phyloP scores from a whole-genome alignment of 441 rosid genomes.

The Gossypium schwendimanii region DNA sequence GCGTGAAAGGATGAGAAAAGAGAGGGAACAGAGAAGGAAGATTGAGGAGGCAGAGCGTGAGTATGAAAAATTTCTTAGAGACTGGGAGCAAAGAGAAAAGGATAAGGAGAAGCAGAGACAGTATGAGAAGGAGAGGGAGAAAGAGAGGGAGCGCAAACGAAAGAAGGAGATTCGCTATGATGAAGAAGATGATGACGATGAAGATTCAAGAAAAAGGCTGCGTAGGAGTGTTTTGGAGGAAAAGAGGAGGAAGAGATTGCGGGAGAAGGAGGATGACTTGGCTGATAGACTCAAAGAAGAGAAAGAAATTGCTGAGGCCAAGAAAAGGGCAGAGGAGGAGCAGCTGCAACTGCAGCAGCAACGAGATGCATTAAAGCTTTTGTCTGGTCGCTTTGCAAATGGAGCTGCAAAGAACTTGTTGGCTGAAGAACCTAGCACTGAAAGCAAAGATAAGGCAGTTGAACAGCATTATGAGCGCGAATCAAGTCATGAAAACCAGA shows the following conservation, averaged over 20 bases:
- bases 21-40: slow-evolving; percentile 90
- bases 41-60: slow-evolving; percentile 87
- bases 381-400: slow-evolving; percentile 38
- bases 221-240: slow-evolving; percentile 71
- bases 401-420: slow-evolving; percentile 34
- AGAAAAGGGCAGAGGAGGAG: slow-evolving; percentile 76
- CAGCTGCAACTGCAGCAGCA: slow-evolving; percentile 52
- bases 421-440: slow-evolving; percentile 31
- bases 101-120: slow-evolving; percentile 89
- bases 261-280: slow-evolving; percentile 82
- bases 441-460: slow-evolving; percentile 32
- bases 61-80: slow-evolving; percentile 79
- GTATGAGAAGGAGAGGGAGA: slow-evolving; percentile 87
- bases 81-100: slow-evolving; percentile 92
- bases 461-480: slow-evolving; percentile 31
- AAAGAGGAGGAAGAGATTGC: slow-evolving; percentile 58
- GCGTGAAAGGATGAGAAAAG: slow-evolving; percentile 76
- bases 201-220: slow-evolving; percentile 80
- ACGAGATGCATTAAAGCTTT: slow-evolving; percentile 49
- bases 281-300: slow-evolving; percentile 71
- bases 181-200: slow-evolving; percentile 80
- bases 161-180: slow-evolving; percentile 77
- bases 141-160: slow-evolving; percentile 83
- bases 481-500: slow-evolving; percentile 30
- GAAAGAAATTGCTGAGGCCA: slow-evolving; percentile 79